These are phyloP conservation scores for Lactarius hatsudake DNA, from an alignment of 768 basidiomycete species.

Conservation along the genomic window DNA sequence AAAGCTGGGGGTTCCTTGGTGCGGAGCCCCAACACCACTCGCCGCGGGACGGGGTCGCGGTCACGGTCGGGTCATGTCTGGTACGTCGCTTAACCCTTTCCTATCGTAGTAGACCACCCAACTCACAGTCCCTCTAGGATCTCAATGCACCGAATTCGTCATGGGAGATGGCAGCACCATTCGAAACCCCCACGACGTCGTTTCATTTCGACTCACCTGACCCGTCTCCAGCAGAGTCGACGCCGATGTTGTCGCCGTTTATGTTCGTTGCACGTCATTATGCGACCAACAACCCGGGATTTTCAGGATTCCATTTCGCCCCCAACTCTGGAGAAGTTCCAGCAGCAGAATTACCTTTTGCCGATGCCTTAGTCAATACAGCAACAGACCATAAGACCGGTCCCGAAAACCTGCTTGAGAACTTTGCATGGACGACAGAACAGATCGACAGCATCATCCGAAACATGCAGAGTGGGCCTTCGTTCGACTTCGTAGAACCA, in stretches of 20 bases:
- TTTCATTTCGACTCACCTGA: slow-evolving; percentile 22
- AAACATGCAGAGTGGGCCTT: slow-evolving; percentile 3
- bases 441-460: slow-evolving; percentile 12
- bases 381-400: not conserved
- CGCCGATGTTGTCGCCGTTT: slow-evolving; percentile 10
- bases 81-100: slow-evolving; percentile 2
- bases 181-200: not conserved
- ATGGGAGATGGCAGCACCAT: not conserved
- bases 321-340: not conserved
- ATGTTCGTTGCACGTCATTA: slow-evolving; percentile 10
- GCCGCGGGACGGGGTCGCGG: not conserved
- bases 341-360: not conserved
- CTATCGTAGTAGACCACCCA: not conserved
- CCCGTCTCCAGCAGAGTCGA: slow-evolving; percentile 8
- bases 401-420: slow-evolving; percentile 6
- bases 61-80: not conserved
- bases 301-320: not conserved
- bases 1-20: slow-evolving; percentile 4
- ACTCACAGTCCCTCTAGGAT: slow-evolving; percentile 6
- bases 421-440: slow-evolving; percentile 10
- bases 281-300: not conserved
- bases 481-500: not conserved
- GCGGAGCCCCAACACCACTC: not conserved
- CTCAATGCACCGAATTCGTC: not conserved
- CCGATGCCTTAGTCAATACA: not conserved